Percentiles rank a stretch among this genome's conserved stretches.
phyloP scores from a whole-genome alignment of 345 rosid genomes.

The Kernera saxatilis region DNA sequence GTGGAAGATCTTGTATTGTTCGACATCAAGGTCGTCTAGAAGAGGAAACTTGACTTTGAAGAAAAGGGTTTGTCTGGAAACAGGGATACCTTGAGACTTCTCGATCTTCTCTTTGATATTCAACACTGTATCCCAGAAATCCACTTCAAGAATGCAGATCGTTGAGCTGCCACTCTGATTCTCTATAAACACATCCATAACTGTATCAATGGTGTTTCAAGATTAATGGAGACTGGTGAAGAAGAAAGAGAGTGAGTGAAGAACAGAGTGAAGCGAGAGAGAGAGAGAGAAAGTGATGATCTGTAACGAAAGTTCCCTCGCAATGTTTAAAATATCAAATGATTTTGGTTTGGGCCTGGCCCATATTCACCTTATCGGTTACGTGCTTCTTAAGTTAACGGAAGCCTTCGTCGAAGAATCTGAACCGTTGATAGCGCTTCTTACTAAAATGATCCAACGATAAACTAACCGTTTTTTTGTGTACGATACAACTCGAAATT shows the following conservation, averaged over 20 bases:
- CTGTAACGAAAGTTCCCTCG: not conserved
- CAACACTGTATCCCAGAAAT: constrained; percentile 48
- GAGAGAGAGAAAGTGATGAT: not conserved
- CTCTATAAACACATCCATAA: constrained; percentile 59
- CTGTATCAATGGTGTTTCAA: not conserved
- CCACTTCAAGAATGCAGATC: constrained; percentile 56
- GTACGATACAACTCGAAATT: not conserved
- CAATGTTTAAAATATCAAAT: not conserved
- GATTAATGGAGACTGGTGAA: not conserved
- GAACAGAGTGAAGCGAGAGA: too few relatives aligned
- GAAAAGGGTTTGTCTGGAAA: constrained; percentile 42
- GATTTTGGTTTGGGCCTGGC: not conserved
- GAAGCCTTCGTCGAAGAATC: not conserved
- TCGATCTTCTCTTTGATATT: constrained; percentile 62
- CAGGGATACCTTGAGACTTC: constrained; percentile 46
- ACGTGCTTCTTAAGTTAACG: not conserved
- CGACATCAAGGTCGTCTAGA: constrained; percentile 41
- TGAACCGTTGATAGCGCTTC: not conserved
- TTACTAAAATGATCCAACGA: not conserved
- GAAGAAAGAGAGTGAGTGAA: not conserved
- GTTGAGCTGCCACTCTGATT: constrained; percentile 39
- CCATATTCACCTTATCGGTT: not conserved
- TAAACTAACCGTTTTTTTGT: not conserved
- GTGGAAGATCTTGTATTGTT: constrained; percentile 41
- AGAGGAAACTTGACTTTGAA: constrained; percentile 50